Evolutionary conservation across 805 yeast genomes (phyloP).

Genomic region (Debaryomyces tyrocola): DNA sequence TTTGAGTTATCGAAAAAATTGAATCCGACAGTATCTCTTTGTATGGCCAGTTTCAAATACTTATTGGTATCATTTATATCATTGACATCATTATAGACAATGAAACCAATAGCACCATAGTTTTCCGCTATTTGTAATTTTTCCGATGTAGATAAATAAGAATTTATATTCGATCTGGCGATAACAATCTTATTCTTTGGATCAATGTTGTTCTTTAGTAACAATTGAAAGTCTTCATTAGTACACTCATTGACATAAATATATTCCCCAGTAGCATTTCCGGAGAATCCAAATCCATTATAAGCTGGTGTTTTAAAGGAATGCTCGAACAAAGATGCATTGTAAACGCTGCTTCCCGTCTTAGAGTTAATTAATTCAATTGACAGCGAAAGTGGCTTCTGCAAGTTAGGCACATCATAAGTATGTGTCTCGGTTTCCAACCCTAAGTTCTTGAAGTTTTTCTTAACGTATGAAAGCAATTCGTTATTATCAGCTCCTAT

Average conservation of each 20-base stretch:
- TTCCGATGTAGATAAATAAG: conserved; percentile 19
- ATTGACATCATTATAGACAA: conserved; percentile 17
- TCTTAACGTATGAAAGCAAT: conserved; percentile 24
- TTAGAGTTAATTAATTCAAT: conserved; percentile 23
- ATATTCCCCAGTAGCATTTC: conserved; percentile 22
- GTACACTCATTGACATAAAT: conserved; percentile 33
- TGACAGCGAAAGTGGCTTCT: conserved; percentile 25
- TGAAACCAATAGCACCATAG: conserved; percentile 24
- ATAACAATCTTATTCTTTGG: conserved; percentile 29
- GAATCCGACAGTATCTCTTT: conserved; percentile 18
- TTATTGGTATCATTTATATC: conserved; percentile 7
- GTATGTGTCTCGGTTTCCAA: conserved; percentile 17
- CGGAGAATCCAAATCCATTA: conserved; percentile 25
- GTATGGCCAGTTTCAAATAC: conserved; percentile 13
- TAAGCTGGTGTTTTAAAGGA: conserved; percentile 30
- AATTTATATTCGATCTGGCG: conserved; percentile 13
- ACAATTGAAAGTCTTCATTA: conserved; percentile 23
- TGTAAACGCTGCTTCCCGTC: conserved; percentile 21
- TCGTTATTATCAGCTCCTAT: conserved; percentile 25
- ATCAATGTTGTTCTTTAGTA: conserved; percentile 17
- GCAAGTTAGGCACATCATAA: conserved; percentile 14
- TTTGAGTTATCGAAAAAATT: background rate
- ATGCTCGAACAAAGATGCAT: conserved; percentile 24
- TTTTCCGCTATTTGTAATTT: conserved; percentile 23
- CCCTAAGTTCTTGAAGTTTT: conserved; percentile 27